phyloP scores from a whole-genome alignment of 2,329 filamentous ascomycete genomes.

The Fusarium dimerum region DNA sequence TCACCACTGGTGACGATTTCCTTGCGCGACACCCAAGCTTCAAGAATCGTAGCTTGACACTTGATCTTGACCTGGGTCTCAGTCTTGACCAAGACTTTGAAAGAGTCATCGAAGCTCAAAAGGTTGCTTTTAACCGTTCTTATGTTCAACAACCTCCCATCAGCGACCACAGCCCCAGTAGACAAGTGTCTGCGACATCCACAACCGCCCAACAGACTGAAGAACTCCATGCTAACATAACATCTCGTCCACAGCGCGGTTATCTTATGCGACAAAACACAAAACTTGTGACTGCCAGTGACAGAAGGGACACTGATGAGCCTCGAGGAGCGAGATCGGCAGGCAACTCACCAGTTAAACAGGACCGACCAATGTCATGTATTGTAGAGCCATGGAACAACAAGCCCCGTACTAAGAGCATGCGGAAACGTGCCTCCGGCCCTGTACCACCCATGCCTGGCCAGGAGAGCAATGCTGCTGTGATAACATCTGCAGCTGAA shows the following conservation, averaged over 20 bases:
- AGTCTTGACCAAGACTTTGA: conserved; percentile 93
- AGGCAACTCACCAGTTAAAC: conserved; percentile 71
- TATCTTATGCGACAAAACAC: conserved; percentile 99
- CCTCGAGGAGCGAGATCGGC: conserved; percentile 58
- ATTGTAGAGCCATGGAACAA: conserved; percentile 97
- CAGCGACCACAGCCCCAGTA: conserved; percentile 30
- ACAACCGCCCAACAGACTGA: conserved; percentile 9
- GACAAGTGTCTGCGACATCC: conserved; percentile 47
- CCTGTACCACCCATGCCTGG: conserved; percentile 82
- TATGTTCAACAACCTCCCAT: conserved; percentile 23
- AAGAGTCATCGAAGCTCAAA: conserved; percentile 92
- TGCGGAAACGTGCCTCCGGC: conserved; percentile 59
- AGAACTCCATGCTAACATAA: conserved; percentile 62
- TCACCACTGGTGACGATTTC: conserved; percentile 42
- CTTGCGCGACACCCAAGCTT: conserved; percentile 69
- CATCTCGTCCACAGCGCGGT: conserved; percentile 76
- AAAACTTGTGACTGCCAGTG: conserved; percentile 91
- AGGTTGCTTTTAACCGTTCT: conserved; percentile 60
- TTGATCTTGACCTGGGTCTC: conserved; percentile 80
- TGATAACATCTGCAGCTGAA: conserved; percentile 68
- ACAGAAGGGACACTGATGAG: conserved; percentile 62
- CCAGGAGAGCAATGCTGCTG: conserved; percentile 75
- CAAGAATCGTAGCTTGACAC: conserved; percentile 78
- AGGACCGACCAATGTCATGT: conserved; percentile 85
- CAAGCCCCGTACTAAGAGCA: conserved; percentile 66